phyloP scores from a whole-genome alignment of 179 eudicot species.

The Drosera spatulata region DNA sequence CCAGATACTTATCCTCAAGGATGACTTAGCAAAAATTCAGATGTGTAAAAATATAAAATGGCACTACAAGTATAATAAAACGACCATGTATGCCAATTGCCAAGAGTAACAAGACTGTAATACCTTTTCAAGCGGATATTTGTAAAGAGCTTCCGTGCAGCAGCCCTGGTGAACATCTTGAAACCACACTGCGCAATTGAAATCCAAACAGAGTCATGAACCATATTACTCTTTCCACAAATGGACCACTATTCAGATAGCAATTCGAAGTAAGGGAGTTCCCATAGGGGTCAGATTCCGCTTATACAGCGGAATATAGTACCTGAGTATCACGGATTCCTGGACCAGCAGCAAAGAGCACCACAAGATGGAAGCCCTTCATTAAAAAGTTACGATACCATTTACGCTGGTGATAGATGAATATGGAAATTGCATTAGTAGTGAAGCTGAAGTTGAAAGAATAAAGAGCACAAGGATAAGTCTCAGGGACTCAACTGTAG shows the following conservation, averaged over 20 bases:
- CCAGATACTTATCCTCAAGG: too few species aligned
- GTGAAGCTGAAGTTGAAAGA: neutral
- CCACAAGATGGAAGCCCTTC: conserved; percentile 98
- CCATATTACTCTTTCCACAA: too few species aligned
- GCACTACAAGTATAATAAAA: too few species aligned
- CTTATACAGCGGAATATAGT: conserved; percentile 5
- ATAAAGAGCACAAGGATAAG: conserved; percentile 1
- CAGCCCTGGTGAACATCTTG: conserved; percentile 98
- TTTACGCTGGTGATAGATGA: conserved; percentile 53
- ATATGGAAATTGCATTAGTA: conserved; percentile 5
- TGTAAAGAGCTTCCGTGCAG: conserved; percentile 76
- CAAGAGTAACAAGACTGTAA: too few species aligned
- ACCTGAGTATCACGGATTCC: conserved; percentile 98
- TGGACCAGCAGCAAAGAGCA: conserved; percentile 92
- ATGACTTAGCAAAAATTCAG: too few species aligned
- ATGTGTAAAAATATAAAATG: too few species aligned
- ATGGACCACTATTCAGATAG: too few species aligned
- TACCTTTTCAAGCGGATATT: conserved; percentile 87
- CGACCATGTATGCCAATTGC: too few species aligned
- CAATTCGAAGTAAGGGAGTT: too few species aligned
- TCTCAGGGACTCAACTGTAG: conserved; percentile 44
- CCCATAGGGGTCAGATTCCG: too few species aligned
- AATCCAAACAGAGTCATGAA: too few species aligned
- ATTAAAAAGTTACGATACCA: conserved; percentile 96
- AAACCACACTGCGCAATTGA: conserved; percentile 72